Base-by-base conservation (phyloP, 2,329 filamentous ascomycete genomes). In the Colletotrichum sansevieriae region DNA sequence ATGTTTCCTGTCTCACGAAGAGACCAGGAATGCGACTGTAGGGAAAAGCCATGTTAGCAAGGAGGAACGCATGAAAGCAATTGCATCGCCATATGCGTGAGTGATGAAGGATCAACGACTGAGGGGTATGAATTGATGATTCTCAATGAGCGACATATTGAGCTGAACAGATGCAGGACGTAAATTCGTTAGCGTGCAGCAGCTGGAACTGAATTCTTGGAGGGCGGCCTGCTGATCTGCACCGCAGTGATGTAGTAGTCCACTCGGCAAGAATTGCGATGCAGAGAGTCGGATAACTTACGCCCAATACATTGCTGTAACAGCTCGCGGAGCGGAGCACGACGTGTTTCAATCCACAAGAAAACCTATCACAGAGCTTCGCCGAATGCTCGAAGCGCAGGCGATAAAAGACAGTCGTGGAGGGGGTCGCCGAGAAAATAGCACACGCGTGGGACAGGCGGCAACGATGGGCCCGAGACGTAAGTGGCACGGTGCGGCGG, bases 11-110 rank as follows among this genome's bases (percentile, higher is more conserved):
- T 59, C 74, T 75, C 68, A 68, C 73, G 44, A 77, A 68, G 10
- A 61, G 62, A 69, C 74, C 66, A 35, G 74, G 74, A 37, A 70
- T 66, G 29, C 64, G 69, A 63, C 76, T 79, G 61, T 68, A 69
- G 33, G 66, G 57, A 47, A 67, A 60, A 25, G 63, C 59, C 75
- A 75, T 78, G 72, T 78, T 73, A 78, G 76, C 71, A 47, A 65
- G 49, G 18, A 51, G 12, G 25, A 37, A 18, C 5, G 11, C 12
- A 10, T 12, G 12, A 29, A 29, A 61, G 37, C 5, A 44, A 29
- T 29, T 43, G 55, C 65, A 68, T 65, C 33, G 55, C 41, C 41
- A 33, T 25, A 25, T 43, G 33, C 29, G n/a, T 9, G 20, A 60
- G 3, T 22, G 47, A 60, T 37, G 47, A 25, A 13, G 51, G 22